Evolutionary conservation across 352 stramenopile species (phyloP), one percentile per base, ranked within the genome.

Genomic region (Pythium phragmitis): DNA sequence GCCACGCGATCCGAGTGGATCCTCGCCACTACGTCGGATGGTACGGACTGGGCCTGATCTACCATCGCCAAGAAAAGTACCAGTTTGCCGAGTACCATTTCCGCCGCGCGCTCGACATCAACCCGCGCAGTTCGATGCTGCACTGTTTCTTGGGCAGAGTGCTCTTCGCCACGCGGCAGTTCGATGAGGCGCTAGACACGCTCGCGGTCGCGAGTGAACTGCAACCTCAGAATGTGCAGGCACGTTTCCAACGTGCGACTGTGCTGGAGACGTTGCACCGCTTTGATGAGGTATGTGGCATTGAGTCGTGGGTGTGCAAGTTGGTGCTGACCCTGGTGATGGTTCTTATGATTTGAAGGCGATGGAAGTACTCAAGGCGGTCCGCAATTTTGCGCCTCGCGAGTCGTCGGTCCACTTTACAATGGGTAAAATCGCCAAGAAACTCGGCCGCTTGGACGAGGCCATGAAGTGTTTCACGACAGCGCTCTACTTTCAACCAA

Each of bases 11-110:
- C 56, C 83, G 91, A 28, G 88, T 87, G 1, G 89, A 99, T 72
- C 79, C 93, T 17, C 81, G 94, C 13, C 91, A 98, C 62, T 98
- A 98, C 75, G 97, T 97, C 55, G 92, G 88, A 1, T 98, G 91
- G 91, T 97, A 96, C 53, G 91, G 91, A 13, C 72, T 98, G 33
- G 96, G 96, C 42, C 91, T 87, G 21, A 98, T 99, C 63, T 99
- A 98, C 79, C 98, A 98, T 69, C 81, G 96, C 21, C 97, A 99
- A 72, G 97, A 99, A 70, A 98, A 98, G 74, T 98, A 96, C 57
- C 93, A 98, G 65, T 89, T 99, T 28, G 96, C 97, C 11, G 96
- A 99, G 71, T 98, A 98, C 67, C 96, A 99, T 65, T 99, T 99
- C 74, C 84, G 92, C 53, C 82, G 90, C 28, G 96, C 96, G 21